Conservation (phyloP, 1,284 basidiomycete genomes). For the Coniferiporia weirii region DNA sequence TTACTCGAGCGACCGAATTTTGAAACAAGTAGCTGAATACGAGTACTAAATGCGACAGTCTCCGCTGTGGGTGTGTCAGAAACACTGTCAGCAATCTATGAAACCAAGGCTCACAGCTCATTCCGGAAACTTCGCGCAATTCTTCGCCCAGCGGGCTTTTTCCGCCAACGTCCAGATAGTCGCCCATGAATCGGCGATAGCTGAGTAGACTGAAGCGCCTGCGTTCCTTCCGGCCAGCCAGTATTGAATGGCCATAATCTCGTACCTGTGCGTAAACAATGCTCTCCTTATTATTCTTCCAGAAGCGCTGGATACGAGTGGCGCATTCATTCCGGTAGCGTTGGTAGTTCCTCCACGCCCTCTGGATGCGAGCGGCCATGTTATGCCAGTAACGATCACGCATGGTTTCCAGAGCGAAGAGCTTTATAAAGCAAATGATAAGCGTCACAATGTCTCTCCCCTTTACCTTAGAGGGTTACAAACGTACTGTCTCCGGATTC, state of each 20-base stretch:
- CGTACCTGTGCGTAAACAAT: constrained; percentile 85
- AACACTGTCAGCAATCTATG: not conserved
- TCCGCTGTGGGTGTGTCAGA: constrained; percentile 45
- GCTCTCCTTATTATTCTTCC: constrained; percentile 96
- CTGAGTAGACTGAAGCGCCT: constrained; percentile 91
- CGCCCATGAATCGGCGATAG: constrained; percentile 93
- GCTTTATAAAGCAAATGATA: constrained; percentile 37
- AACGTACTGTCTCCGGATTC: constrained; percentile 90
- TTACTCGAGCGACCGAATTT: constrained; percentile 88
- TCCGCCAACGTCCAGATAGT: constrained; percentile 91
- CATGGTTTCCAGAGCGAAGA: constrained; percentile 98
- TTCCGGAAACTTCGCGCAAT: constrained; percentile 68
- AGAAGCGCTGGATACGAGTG: constrained; percentile 93
- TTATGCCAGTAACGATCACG: constrained; percentile 99
- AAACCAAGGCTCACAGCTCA: constrained; percentile 55
- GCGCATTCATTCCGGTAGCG: constrained; percentile 96
- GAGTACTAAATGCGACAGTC: constrained; percentile 82
- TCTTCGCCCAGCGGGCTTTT: constrained; percentile 79
- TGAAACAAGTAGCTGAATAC: constrained; percentile 81
- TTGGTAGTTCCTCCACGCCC: constrained; percentile 94
- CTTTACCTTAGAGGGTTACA: not conserved
- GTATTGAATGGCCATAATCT: constrained; percentile 91
- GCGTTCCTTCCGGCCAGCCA: constrained; percentile 91
- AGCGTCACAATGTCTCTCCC: not conserved
- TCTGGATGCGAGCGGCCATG: constrained; percentile 96